phyloP scores from a whole-genome alignment of 257 asterid species.

The Plantago elongata region DNA sequence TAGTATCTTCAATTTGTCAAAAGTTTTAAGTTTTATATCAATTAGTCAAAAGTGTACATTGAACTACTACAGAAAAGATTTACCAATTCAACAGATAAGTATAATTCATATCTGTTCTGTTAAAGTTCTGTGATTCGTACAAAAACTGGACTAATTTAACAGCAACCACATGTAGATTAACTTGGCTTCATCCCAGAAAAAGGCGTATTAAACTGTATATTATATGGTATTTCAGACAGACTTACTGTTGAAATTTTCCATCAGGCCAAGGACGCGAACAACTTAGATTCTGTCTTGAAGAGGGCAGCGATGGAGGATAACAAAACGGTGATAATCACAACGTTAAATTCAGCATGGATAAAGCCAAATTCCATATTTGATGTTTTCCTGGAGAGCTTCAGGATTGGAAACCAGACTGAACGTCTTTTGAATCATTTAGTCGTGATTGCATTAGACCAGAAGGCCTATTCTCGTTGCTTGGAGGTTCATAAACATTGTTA shows the following conservation, averaged over 20 bases:
- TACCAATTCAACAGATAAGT: no score
- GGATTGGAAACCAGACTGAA: neutral
- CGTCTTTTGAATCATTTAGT: slow-evolving; percentile 1
- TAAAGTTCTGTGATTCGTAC: no score
- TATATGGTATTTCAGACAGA: no score
- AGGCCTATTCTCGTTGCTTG: slow-evolving; percentile 1
- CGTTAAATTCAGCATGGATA: neutral
- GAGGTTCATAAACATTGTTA: neutral
- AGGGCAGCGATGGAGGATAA: neutral
- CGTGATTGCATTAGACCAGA: slow-evolving; percentile 1
- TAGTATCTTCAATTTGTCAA: no score
- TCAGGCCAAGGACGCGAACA: no score
- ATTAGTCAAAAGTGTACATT: no score
- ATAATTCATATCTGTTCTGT: no score
- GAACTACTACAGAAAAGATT: no score
- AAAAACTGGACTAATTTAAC: neutral
- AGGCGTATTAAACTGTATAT: no score
- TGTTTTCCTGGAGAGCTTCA: slow-evolving; percentile 1
- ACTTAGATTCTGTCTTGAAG: neutral
- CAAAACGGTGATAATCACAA: slow-evolving; percentile 5
- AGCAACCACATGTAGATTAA: neutral
- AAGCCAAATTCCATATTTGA: slow-evolving; percentile 3
- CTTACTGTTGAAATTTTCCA: no score
- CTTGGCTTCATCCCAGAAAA: no score
- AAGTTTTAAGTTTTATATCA: no score